A percentile compares a stretch with the other conserved stretches of the same genome.
phyloP scores from a whole-genome alignment of 1,284 basidiomycete species.

The Neotropicomus parvogracilis region DNA sequence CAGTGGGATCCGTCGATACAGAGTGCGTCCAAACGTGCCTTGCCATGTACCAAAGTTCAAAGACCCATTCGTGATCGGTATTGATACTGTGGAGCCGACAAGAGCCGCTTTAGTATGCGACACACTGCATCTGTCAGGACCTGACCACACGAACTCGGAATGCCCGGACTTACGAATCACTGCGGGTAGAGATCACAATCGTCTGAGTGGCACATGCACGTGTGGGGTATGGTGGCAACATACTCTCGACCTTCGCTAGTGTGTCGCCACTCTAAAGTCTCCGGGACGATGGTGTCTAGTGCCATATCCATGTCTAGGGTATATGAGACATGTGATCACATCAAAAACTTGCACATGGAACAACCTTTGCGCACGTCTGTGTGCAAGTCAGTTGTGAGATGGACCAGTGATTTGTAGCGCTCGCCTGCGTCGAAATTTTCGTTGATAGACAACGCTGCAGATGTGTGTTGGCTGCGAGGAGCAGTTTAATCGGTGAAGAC shows the following conservation, averaged over 20 bases:
- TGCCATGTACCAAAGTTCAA: constrained; percentile 92
- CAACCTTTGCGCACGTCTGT: constrained; percentile 59
- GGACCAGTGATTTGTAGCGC: constrained; percentile 3
- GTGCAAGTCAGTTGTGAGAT: constrained; percentile 13
- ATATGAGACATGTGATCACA: constrained; percentile 1
- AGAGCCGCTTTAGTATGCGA: constrained; percentile 90
- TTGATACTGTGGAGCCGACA: constrained; percentile 75
- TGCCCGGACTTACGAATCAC: constrained; percentile 61
- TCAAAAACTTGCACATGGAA: not conserved
- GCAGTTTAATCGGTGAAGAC: not conserved
- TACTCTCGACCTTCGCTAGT: constrained; percentile 90
- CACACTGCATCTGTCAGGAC: constrained; percentile 45
- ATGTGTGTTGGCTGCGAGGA: constrained; percentile 76
- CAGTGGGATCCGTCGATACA: not conserved
- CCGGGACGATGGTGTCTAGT: constrained; percentile 85
- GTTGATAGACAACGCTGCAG: constrained; percentile 84
- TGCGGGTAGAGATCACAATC: constrained; percentile 25
- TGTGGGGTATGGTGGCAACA: constrained; percentile 29
- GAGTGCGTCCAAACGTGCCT: constrained; percentile 40
- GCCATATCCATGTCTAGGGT: constrained; percentile 77
- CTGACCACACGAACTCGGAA: constrained; percentile 1
- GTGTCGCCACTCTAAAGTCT: constrained; percentile 82
- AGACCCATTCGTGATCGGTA: constrained; percentile 81
- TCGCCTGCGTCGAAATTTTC: constrained; percentile 69
- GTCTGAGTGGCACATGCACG: constrained; percentile 10